Conservation (phyloP, 2,329 filamentous ascomycete genomes). For the Acarospora socialis region DNA sequence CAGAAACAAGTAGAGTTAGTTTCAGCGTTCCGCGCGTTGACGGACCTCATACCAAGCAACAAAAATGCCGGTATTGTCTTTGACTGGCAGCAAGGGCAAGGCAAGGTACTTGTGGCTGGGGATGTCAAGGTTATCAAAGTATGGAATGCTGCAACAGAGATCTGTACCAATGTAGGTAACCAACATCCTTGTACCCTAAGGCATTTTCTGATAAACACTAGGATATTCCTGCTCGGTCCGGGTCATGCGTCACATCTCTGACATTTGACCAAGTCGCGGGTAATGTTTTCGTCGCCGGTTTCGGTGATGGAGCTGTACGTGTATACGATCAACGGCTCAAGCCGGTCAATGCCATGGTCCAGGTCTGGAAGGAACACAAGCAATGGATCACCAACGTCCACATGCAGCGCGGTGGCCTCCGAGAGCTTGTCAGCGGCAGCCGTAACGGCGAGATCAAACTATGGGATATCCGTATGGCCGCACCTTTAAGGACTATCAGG, state of each 20-base stretch:
- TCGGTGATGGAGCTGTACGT: constrained; percentile 85
- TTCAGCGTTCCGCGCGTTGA: constrained; percentile 79
- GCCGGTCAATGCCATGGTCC: constrained; percentile 82
- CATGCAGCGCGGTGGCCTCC: constrained; percentile 86
- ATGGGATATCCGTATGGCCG: constrained; percentile 88
- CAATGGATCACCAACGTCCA: constrained; percentile 95
- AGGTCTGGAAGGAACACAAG: constrained; percentile 90
- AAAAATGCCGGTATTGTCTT: constrained; percentile 92
- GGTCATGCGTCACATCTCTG: constrained; percentile 87
- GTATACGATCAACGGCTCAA: constrained; percentile 83
- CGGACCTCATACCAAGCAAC: constrained; percentile 85
- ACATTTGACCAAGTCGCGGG: constrained; percentile 97
- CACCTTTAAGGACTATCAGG: constrained; percentile 56
- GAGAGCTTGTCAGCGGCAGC: constrained; percentile 81
- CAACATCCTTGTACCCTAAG: constrained; percentile 5
- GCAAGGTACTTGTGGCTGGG: constrained; percentile 84
- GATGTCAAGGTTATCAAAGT: constrained; percentile 91
- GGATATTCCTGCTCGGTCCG: constrained; percentile 88
- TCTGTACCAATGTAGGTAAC: constrained; percentile 55
- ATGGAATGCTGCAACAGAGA: constrained; percentile 89
- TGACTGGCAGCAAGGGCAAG: constrained; percentile 98
- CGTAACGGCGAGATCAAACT: constrained; percentile 86
- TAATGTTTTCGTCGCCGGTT: constrained; percentile 89
- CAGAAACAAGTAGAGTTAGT: constrained; percentile 66
- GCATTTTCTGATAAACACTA: constrained; percentile 35